phyloP scores from a whole-genome alignment of 192 early-diverging fungal species.

The Diversispora eburnea region DNA sequence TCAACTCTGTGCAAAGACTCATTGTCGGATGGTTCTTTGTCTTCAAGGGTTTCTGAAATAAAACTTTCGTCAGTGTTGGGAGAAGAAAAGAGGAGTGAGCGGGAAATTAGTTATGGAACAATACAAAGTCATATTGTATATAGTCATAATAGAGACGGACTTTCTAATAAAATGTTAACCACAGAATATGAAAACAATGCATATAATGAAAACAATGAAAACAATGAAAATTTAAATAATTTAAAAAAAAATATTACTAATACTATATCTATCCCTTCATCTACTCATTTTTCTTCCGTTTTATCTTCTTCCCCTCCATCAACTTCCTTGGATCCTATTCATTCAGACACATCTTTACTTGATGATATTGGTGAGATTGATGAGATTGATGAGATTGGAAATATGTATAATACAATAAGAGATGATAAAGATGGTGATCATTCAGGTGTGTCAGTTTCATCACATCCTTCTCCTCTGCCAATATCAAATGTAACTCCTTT shows the following conservation, averaged over 20 bases:
- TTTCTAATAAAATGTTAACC: background rate
- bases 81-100: conserved; percentile 9
- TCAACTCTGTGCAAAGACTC: conserved; percentile 18
- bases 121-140: conserved; percentile 24
- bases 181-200: background rate
- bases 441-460: background rate
- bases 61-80: background rate
- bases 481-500: conserved; percentile 3
- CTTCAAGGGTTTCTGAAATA: background rate
- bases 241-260: background rate
- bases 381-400: background rate
- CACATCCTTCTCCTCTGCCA: background rate
- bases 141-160: conserved; percentile 28
- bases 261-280: background rate
- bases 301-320: background rate
- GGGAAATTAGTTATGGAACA: conserved; percentile 18
- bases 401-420: background rate
- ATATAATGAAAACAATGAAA: background rate
- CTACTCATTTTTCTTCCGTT: background rate
- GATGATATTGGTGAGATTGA: background rate
- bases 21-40: conserved; percentile 13
- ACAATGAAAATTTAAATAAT: conserved; percentile 6
- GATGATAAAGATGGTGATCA: background rate
- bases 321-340: background rate
- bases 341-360: conserved; percentile 22